Conservation (phyloP, 805 yeast genomes). For the Nakazawaea wyomingensis region DNA sequence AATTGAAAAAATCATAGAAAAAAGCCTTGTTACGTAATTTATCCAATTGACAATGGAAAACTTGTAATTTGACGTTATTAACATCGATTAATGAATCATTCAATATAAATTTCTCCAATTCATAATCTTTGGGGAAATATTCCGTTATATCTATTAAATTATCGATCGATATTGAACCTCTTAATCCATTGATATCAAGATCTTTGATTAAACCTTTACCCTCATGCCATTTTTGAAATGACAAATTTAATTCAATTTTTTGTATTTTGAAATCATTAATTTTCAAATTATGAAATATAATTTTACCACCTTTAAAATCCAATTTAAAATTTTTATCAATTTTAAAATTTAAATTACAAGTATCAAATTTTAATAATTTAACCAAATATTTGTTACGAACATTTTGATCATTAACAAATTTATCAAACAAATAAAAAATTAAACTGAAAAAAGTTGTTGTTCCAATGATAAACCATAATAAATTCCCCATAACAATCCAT, state of each 20-base stretch:
- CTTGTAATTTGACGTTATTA: constrained; percentile 41
- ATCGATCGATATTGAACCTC: constrained; percentile 30
- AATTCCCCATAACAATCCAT: constrained; percentile 53
- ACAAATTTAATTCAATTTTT: constrained; percentile 38
- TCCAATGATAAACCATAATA: constrained; percentile 49
- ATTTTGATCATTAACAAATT: constrained; percentile 23
- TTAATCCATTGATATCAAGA: constrained; percentile 42
- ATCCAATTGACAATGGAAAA: constrained; percentile 65
- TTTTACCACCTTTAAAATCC: constrained; percentile 44
- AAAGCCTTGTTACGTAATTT: constrained; percentile 53
- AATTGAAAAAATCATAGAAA: constrained; percentile 63
- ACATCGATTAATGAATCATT: constrained; percentile 42
- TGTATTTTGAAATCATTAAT: constrained; percentile 30
- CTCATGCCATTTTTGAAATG: constrained; percentile 50
- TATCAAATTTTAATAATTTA: constrained; percentile 28
- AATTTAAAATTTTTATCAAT: constrained; percentile 32
- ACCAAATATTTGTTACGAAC: constrained; percentile 22
- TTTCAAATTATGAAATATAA: constrained; percentile 38
- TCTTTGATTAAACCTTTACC: constrained; percentile 49
- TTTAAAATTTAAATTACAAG: constrained; percentile 21
- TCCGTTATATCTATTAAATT: constrained; percentile 12
- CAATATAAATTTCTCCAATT: constrained; percentile 37
- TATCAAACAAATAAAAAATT: constrained; percentile 38
- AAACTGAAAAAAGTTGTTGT: constrained; percentile 52
- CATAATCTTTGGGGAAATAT: constrained; percentile 26